Evolutionary conservation across 192 early-diverging fungal species (phyloP).

Genomic region (Entomortierella lignicola): DNA sequence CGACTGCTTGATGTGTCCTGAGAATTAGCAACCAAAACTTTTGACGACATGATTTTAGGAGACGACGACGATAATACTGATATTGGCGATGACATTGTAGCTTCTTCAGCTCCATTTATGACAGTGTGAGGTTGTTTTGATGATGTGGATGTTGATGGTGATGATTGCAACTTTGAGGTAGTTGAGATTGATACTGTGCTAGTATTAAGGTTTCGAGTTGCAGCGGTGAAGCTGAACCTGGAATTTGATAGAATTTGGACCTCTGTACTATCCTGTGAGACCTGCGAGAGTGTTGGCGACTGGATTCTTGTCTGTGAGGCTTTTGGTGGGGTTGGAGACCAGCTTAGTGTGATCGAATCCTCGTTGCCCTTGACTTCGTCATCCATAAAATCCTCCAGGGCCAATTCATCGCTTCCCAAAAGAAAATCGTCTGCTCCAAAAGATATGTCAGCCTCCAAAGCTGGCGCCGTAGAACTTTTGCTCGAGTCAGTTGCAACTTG

Average conservation of each 20-base stretch:
- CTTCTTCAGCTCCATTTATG: too few relatives aligned
- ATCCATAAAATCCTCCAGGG: slow-evolving; percentile 10
- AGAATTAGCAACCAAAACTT: not conserved
- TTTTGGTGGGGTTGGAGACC: not conserved
- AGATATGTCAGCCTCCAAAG: slow-evolving; percentile 3
- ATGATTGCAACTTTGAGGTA: not conserved
- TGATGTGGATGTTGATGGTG: not conserved
- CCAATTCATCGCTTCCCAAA: slow-evolving; percentile 10
- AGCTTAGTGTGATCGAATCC: slow-evolving; percentile 1
- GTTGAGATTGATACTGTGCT: not conserved
- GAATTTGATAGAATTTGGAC: not conserved
- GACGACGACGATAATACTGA: not conserved
- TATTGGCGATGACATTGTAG: too few relatives aligned
- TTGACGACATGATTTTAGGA: not conserved
- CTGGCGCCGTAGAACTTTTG: not conserved
- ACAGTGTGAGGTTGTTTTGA: too few relatives aligned
- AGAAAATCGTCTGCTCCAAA: slow-evolving; percentile 21
- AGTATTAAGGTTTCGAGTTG: not conserved
- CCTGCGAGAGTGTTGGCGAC: not conserved
- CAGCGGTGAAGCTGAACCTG: too few relatives aligned
- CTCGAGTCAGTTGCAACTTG: not conserved
- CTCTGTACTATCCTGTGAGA: not conserved
- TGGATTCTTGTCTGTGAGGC: not conserved
- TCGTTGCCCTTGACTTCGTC: slow-evolving; percentile 4
- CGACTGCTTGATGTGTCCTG: slow-evolving; percentile 16